A percentile compares a stretch with the other conserved stretches of the same genome.
Evolutionary conservation across 495 filamentous ascomycete species (phyloP).

Genomic region (Neurospora sp.): DNA sequence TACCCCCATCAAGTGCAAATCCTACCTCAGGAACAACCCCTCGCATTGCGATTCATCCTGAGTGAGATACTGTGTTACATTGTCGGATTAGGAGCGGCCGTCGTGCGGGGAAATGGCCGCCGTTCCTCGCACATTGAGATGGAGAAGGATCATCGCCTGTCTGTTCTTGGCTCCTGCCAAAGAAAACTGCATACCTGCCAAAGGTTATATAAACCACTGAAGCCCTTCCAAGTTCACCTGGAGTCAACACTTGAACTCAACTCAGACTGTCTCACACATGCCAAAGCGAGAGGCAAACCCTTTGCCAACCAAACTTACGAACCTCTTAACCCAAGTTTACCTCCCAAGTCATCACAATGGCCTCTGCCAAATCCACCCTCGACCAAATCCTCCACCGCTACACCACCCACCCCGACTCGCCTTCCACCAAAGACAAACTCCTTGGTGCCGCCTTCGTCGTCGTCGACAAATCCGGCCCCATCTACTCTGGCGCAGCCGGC

Average conservation of each 20-base stretch:
- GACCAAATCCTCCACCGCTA: slow-evolving; percentile 14
- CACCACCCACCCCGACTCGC: slow-evolving; percentile 1
- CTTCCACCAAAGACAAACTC: slow-evolving; percentile 17
- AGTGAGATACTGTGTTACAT: neutral
- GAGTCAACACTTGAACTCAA: neutral
- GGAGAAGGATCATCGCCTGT: neutral
- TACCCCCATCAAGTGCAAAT: neutral
- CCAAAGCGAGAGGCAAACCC: neutral
- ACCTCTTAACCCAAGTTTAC: neutral
- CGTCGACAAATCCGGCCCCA: slow-evolving; percentile 13
- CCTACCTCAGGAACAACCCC: neutral
- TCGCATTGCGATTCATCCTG: neutral
- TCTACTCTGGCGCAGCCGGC: slow-evolving; percentile 19
- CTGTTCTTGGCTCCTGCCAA: neutral
- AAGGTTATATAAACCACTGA: neutral
- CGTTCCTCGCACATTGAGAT: neutral
- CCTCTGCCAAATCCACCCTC: slow-evolving; percentile 14
- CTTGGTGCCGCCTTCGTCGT: slow-evolving; percentile 22
- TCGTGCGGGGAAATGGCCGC: neutral
- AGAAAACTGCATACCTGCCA: neutral
- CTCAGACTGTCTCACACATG: neutral
- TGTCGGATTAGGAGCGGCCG: neutral
- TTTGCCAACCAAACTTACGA: too few relatives aligned
- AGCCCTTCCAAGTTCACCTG: neutral
- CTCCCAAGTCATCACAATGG: neutral